Evolutionary conservation across 768 basidiomycete genomes (phyloP).

Genomic region (Agaricus subrufescens): DNA sequence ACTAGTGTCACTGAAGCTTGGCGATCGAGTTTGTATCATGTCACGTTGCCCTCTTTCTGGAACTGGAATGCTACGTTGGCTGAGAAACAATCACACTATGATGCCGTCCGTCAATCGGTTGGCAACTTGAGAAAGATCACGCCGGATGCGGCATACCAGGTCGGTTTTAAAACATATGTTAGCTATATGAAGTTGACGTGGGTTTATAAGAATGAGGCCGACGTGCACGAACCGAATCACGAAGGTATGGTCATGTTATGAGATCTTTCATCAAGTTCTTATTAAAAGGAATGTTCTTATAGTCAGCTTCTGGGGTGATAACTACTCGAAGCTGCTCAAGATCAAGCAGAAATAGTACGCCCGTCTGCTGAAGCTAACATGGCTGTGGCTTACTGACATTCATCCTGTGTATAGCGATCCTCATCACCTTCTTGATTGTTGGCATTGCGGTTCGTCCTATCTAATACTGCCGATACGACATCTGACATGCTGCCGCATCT

Average conservation of each 20-base stretch:
- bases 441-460: conserved; percentile 39
- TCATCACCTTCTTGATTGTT: conserved; percentile 41
- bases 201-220: conserved; percentile 38
- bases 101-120: conserved; percentile 29
- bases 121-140: conserved; percentile 37
- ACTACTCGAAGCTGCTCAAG: conserved; percentile 33
- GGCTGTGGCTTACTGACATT: background rate
- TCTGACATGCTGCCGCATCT: background rate
- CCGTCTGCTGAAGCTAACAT: background rate
- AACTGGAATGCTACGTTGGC: conserved; percentile 37
- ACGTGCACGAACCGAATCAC: conserved; percentile 42
- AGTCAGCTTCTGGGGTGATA: conserved; percentile 41
- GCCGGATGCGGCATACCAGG: conserved; percentile 40
- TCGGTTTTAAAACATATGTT: conserved; percentile 2
- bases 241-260: conserved; percentile 24
- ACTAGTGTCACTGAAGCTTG: conserved; percentile 43
- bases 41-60: conserved; percentile 39
- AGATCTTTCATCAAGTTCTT: background rate
- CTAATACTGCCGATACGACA: background rate
- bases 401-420: conserved; percentile 33
- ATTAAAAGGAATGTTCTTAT: background rate
- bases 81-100: conserved; percentile 30
- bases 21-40: conserved; percentile 40
- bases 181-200: background rate
- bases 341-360: conserved; percentile 46